A percentile compares a stretch with the other conserved stretches of the same genome.
phyloP scores from a whole-genome alignment of 768 basidiomycete species.

The Candolleomyces eurysporus region DNA sequence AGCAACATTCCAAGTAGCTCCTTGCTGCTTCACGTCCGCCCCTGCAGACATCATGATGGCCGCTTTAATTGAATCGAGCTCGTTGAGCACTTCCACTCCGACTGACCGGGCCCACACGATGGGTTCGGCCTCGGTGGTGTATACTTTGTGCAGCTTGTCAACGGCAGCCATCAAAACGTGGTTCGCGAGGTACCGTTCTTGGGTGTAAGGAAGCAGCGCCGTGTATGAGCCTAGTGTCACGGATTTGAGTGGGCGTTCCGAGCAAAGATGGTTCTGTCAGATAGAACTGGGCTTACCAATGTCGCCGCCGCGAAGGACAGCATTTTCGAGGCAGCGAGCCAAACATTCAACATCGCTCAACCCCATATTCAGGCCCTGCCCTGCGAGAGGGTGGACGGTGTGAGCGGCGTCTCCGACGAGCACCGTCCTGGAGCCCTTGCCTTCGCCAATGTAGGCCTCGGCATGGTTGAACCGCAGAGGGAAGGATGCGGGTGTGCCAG shows the following conservation, averaged over 20 bases:
- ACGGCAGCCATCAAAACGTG: conserved; percentile 81
- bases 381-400: conserved; percentile 91
- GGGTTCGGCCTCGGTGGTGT: conserved; percentile 60
- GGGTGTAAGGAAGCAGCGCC: conserved; percentile 71
- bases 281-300: conserved; percentile 54
- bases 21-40: conserved; percentile 21
- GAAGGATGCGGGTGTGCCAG: conserved; percentile 81
- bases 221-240: conserved; percentile 62
- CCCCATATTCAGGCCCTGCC: conserved; percentile 95
- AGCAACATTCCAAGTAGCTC: conserved; percentile 31
- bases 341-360: conserved; percentile 81
- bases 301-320: conserved; percentile 69
- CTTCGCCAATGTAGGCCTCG: conserved; percentile 81
- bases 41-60: conserved; percentile 82
- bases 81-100: conserved; percentile 90
- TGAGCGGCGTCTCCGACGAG: conserved; percentile 97
- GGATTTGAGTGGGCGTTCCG: neutral
- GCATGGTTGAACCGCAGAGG: conserved; percentile 87
- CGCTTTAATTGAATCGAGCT: conserved; percentile 79
- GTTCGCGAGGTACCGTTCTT: conserved; percentile 81
- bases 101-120: conserved; percentile 85
- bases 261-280: neutral
- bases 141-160: conserved; percentile 91
- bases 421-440: conserved; percentile 64
- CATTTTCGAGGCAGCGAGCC: conserved; percentile 56